phyloP scores from a whole-genome alignment of 306 rosid genomes.

The Quercus agrifolia region DNA sequence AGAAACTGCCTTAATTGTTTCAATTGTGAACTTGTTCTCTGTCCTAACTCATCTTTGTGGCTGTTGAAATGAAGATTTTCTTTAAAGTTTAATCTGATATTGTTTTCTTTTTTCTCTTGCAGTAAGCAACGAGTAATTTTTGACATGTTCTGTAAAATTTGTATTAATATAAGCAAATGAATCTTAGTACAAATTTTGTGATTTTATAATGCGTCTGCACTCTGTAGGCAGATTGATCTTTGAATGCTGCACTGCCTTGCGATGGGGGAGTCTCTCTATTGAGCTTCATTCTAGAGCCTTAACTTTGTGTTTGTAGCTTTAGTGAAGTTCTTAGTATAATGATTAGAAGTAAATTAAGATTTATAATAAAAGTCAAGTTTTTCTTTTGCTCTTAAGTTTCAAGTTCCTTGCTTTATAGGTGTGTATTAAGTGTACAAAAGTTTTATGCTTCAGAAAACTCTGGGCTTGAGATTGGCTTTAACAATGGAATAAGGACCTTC shows the following conservation, averaged over 20 bases:
- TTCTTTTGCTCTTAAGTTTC: neutral
- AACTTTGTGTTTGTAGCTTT: neutral
- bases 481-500: too few species aligned
- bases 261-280: neutral
- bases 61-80: too few species aligned
- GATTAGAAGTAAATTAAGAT: neutral
- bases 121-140: neutral
- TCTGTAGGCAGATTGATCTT: neutral
- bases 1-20: conserved; percentile 19
- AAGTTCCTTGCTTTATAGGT: neutral
- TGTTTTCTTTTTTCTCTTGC: neutral
- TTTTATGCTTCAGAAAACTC: too few species aligned
- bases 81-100: neutral
- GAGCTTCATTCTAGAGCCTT: neutral
- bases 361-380: neutral
- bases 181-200: neutral
- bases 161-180: neutral
- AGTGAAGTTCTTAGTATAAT: neutral
- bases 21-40: neutral
- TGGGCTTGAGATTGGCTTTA: too few species aligned
- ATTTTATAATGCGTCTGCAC: neutral
- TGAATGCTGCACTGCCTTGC: neutral
- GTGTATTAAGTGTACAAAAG: too few species aligned
- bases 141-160: neutral
- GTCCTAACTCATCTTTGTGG: neutral